Evolutionary conservation across 768 basidiomycete species (phyloP).

Genomic region (Trametes elegans): DNA sequence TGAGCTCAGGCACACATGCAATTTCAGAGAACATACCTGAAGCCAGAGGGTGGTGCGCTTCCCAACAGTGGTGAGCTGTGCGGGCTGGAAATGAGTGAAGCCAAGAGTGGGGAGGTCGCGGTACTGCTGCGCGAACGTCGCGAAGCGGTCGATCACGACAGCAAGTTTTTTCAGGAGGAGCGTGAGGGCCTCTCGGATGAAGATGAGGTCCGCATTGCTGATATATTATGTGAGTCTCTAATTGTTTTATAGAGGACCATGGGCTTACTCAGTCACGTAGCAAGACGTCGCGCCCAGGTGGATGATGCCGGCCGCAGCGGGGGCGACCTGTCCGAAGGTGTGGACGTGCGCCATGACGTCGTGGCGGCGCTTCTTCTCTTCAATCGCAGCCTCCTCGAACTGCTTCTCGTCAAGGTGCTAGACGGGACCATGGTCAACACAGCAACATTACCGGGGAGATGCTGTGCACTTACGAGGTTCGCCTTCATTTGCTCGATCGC

Average conservation of each 20-base stretch:
- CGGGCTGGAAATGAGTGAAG: slow-evolving; percentile 99
- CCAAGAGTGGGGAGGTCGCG: slow-evolving; percentile 90
- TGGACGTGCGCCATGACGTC: slow-evolving; percentile 99
- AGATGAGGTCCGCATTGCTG: slow-evolving; percentile 98
- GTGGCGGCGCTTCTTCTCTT: slow-evolving; percentile 97
- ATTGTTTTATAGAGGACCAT: not conserved
- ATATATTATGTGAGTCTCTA: not conserved
- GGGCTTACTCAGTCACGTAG: slow-evolving; percentile 92
- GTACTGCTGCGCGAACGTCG: slow-evolving; percentile 81
- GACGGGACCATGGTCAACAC: too few species aligned
- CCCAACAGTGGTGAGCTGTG: slow-evolving; percentile 96
- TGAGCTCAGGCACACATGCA: too few species aligned
- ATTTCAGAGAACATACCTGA: slow-evolving; percentile 50
- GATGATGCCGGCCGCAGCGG: slow-evolving; percentile 93
- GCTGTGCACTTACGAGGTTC: too few species aligned
- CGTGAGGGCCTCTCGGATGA: slow-evolving; percentile 83
- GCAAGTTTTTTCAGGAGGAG: slow-evolving; percentile 87
- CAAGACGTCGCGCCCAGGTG: slow-evolving; percentile 98
- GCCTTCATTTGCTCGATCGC: slow-evolving; percentile 93
- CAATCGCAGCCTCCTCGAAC: slow-evolving; percentile 86
- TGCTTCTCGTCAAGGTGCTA: slow-evolving; percentile 85
- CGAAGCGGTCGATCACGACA: slow-evolving; percentile 84
- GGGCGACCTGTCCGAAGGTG: slow-evolving; percentile 91
- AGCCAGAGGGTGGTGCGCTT: slow-evolving; percentile 97
- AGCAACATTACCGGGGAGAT: too few species aligned